These are phyloP conservation scores for Colletotrichum sojae DNA, from an alignment of 2,329 filamentous ascomycete species.

Conservation along the genomic window DNA sequence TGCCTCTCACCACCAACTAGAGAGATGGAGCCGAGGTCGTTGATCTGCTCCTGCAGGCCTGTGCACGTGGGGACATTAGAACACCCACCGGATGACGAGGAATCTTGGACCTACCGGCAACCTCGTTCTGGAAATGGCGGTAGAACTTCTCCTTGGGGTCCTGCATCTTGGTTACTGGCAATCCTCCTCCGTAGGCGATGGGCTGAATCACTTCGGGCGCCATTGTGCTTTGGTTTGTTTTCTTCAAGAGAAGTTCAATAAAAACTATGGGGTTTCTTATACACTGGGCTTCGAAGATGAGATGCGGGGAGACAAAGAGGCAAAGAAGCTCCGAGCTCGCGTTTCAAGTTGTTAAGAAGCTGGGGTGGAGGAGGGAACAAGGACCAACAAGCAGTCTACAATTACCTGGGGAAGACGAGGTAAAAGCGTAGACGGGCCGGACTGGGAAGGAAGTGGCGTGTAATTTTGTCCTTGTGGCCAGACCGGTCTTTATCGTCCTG, in stretches of 20 bases:
- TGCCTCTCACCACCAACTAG: slow-evolving; percentile 79
- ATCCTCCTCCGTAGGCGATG: slow-evolving; percentile 30
- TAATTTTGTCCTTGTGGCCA: neutral
- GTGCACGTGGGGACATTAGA: slow-evolving; percentile 24
- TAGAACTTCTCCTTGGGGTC: slow-evolving; percentile 85
- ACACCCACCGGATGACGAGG: neutral
- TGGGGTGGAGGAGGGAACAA: neutral
- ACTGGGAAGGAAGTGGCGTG: neutral
- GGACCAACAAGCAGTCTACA: slow-evolving; percentile 6
- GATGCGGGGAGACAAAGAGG: neutral
- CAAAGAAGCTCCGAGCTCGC: slow-evolving; percentile 25
- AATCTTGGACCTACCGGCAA: slow-evolving; percentile 69
- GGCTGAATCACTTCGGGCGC: slow-evolving; percentile 42
- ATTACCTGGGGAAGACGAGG: slow-evolving; percentile 21
- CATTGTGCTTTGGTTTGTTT: slow-evolving; percentile 28
- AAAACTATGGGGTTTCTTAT: neutral
- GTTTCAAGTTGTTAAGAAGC: slow-evolving; percentile 15
- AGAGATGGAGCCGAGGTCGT: slow-evolving; percentile 61
- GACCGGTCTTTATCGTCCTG: neutral
- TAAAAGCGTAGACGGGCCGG: slow-evolving; percentile 6
- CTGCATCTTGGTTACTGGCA: slow-evolving; percentile 51
- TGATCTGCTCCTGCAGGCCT: slow-evolving; percentile 73
- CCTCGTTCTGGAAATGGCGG: slow-evolving; percentile 83
- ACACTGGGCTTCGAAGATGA: neutral
- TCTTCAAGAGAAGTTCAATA: neutral